Conservation (phyloP, 1,139 yeast genomes). For the Sugiyamaella novakii region DNA sequence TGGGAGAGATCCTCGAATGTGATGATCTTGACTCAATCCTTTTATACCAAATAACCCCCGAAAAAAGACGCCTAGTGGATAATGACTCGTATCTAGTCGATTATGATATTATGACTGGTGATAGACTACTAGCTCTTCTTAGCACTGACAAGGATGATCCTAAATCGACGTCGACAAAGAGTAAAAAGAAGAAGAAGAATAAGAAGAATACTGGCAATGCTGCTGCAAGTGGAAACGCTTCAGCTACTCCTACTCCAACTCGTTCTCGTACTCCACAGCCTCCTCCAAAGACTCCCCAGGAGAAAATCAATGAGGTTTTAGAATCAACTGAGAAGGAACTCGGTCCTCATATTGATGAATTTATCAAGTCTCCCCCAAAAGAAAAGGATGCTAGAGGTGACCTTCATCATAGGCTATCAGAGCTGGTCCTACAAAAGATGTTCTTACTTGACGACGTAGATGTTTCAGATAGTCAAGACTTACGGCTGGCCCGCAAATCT, state of each 20-base stretch:
- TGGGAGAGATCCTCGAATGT: constrained; percentile 48
- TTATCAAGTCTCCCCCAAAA: constrained; percentile 36
- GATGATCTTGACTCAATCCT: constrained; percentile 49
- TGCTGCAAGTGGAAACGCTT: constrained; percentile 20
- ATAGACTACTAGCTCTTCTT: constrained; percentile 38
- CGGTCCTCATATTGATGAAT: constrained; percentile 39
- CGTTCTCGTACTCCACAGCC: constrained; percentile 25
- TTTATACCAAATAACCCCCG: constrained; percentile 35
- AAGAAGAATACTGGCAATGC: constrained; percentile 17
- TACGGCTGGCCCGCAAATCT: constrained; percentile 42
- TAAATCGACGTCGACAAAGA: constrained; percentile 20
- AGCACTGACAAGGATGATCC: constrained; percentile 25
- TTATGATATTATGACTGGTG: constrained; percentile 38
- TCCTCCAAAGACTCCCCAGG: constrained; percentile 35
- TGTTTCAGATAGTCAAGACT: constrained; percentile 41
- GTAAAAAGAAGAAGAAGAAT: constrained; percentile 21
- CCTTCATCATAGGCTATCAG: constrained; percentile 43
- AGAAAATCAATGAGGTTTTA: constrained; percentile 38
- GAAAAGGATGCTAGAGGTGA: constrained; percentile 36
- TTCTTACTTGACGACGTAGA: constrained; percentile 46
- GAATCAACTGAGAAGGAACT: constrained; percentile 36
- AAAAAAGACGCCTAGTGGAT: constrained; percentile 38
- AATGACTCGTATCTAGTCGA: constrained; percentile 37
- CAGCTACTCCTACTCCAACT: constrained; percentile 21
- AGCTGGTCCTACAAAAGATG: constrained; percentile 45